Evolutionary conservation across 768 basidiomycete species (phyloP).

Genomic region (Auriscalpium vulgare): DNA sequence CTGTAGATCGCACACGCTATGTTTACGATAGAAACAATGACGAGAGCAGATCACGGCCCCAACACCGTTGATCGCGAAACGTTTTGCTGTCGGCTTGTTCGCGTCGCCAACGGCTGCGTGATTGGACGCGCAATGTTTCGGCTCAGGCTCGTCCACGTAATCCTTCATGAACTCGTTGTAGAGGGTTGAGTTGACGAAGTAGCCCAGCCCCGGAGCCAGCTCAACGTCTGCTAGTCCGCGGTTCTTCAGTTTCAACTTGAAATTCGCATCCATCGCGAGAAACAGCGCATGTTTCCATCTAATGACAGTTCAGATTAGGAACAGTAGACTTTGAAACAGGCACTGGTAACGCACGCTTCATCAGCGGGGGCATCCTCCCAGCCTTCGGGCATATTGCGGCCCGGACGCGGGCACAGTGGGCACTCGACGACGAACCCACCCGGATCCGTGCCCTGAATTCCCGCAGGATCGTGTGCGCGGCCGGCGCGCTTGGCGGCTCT

Average conservation of each 20-base stretch:
- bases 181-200: background rate
- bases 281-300: background rate
- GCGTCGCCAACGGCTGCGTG: conserved; percentile 2
- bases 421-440: conserved; percentile 16
- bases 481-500: conserved; percentile 16
- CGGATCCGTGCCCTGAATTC: background rate
- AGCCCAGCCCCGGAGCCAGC: background rate
- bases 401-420: conserved; percentile 20
- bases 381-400: conserved; percentile 13
- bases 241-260: background rate
- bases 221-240: background rate
- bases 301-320: background rate
- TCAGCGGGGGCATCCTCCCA: conserved; percentile 11
- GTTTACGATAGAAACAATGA: background rate
- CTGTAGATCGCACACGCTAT: background rate
- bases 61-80: conserved; percentile 3
- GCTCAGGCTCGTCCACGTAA: background rate
- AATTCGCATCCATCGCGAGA: conserved; percentile 11
- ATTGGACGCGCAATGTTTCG: background rate
- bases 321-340: background rate
- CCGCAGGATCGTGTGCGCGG: conserved; percentile 15
- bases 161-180: background rate
- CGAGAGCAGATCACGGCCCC: conserved; percentile 6
- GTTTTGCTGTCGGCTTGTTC: background rate
- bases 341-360: conserved; percentile 3